Conservation (phyloP, 2,329 filamentous ascomycete genomes). For the Calonectria naviculata region DNA sequence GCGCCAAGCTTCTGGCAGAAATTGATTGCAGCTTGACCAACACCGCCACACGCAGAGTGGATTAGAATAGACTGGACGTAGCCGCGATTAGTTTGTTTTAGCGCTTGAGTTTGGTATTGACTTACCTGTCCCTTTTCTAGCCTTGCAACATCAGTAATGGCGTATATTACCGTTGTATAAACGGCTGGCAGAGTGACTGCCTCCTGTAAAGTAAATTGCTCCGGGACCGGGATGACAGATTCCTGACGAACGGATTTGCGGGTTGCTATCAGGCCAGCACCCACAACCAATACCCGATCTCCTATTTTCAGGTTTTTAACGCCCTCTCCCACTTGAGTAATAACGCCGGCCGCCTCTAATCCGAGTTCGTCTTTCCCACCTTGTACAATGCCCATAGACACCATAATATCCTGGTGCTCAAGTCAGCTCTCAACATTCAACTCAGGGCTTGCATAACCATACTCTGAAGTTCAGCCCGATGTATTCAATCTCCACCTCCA, state of each 20-base stretch:
- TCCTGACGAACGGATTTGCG: not conserved
- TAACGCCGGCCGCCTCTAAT: not conserved
- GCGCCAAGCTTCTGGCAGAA: slow-evolving; percentile 40
- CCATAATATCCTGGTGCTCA: not conserved
- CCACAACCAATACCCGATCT: not conserved
- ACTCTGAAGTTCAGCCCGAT: slow-evolving; percentile 41
- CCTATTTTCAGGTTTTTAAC: not conserved
- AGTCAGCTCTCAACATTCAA: slow-evolving; percentile 25
- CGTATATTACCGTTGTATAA: not conserved
- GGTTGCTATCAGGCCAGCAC: not conserved
- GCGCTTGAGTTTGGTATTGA: too few relatives aligned
- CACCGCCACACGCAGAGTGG: slow-evolving; percentile 45
- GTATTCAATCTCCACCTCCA: not conserved
- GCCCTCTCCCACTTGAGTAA: not conserved
- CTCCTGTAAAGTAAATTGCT: not conserved
- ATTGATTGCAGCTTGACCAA: slow-evolving; percentile 45
- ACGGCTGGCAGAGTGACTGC: not conserved
- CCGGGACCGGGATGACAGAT: not conserved
- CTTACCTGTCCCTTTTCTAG: not conserved
- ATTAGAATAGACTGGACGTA: slow-evolving; percentile 46
- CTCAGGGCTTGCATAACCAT: slow-evolving; percentile 47
- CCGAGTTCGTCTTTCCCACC: not conserved
- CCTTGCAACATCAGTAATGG: not conserved
- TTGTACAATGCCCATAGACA: not conserved
- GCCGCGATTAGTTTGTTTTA: too few relatives aligned